phyloP scores from a whole-genome alignment of 2,329 filamentous ascomycete species.

The Penicillium expansum region DNA sequence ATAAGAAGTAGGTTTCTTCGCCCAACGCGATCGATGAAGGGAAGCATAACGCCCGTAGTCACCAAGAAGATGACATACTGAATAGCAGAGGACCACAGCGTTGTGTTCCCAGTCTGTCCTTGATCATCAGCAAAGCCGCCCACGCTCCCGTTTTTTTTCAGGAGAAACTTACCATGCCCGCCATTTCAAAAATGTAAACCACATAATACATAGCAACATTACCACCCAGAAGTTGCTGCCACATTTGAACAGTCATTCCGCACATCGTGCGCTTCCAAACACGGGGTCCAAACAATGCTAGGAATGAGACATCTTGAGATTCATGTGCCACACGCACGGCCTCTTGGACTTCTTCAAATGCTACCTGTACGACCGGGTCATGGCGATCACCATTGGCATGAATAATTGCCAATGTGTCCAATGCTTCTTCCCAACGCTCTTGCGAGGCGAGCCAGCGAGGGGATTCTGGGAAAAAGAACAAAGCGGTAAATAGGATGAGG shows the following conservation, averaged over 20 bases:
- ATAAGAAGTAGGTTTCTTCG: constrained; percentile 49
- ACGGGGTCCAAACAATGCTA: constrained; percentile 47
- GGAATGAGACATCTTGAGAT: constrained; percentile 33
- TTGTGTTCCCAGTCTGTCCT: constrained; percentile 36
- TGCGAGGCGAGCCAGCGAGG: constrained; percentile 61
- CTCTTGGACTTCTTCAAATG: constrained; percentile 43
- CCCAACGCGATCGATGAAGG: constrained; percentile 51
- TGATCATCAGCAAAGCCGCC: constrained; percentile 2
- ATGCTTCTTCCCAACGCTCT: constrained; percentile 56
- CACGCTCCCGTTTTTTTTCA: neutral
- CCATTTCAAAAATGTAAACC: constrained; percentile 61
- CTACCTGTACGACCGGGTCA: constrained; percentile 56
- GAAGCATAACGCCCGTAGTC: constrained; percentile 52
- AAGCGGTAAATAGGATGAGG: constrained; percentile 54
- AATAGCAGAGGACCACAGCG: constrained; percentile 55
- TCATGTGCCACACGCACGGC: constrained; percentile 34
- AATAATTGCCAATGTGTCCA: constrained; percentile 53
- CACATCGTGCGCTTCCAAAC: constrained; percentile 55
- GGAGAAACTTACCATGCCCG: constrained; percentile 44
- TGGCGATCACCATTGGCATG: constrained; percentile 56
- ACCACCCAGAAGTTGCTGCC: constrained; percentile 57
- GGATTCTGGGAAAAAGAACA: constrained; percentile 59
- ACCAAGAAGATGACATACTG: constrained; percentile 58
- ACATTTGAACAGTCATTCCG: constrained; percentile 55
- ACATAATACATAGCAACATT: constrained; percentile 61